Base-by-base conservation (phyloP, 495 filamentous ascomycete species). In the Trichoderma asperelloides region DNA sequence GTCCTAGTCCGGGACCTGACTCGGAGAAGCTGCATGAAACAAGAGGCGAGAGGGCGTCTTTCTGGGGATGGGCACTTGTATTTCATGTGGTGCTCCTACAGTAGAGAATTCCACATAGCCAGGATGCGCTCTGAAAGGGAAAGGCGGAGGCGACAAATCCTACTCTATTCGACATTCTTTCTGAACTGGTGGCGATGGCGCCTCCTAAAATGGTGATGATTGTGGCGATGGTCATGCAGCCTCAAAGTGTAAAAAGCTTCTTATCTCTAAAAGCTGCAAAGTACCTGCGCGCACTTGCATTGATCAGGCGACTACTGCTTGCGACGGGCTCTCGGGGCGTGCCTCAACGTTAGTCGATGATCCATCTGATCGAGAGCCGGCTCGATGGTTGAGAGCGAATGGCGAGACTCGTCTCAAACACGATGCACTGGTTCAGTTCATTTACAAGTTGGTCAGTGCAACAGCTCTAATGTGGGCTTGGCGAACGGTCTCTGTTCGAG, bases 11-110 rank as follows among this genome's bases (percentile, higher is more conserved):
- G 27, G 16, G 55, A 28, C 23, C 55, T 28, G 55, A 30, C 25
- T 28, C 55, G 49, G 49, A 25, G 27, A 21, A 30, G 55, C 25
- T 60, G 55, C 55, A 30, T 60, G 23, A 30, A 60, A 27, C 25
- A 30, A 51, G 55, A 60, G 55, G 55, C 55, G 55, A 60, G 55
- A 60, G 16, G 55, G 55, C 55, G 55, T n/a, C 55, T 60, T 27
- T 13, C 23, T 60, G 55, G 55, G 55, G 55, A 21, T 55, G 18
- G 49, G 2, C 2, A 4, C 15, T 28, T 21, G 16, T 21, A 23
- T 21, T 9, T 51, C 2, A 23, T n/a, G 45, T 45, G 16, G 47
- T 9, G 47, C n/a, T n/a, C 18, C 47, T n/a, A 43, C 41, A 43
- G 15, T 45, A 45, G 41, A 18, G 3, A 16, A 21, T 9, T 5